Conservation (phyloP, 805 yeast species). For the Debaryomyces hansenii region DNA sequence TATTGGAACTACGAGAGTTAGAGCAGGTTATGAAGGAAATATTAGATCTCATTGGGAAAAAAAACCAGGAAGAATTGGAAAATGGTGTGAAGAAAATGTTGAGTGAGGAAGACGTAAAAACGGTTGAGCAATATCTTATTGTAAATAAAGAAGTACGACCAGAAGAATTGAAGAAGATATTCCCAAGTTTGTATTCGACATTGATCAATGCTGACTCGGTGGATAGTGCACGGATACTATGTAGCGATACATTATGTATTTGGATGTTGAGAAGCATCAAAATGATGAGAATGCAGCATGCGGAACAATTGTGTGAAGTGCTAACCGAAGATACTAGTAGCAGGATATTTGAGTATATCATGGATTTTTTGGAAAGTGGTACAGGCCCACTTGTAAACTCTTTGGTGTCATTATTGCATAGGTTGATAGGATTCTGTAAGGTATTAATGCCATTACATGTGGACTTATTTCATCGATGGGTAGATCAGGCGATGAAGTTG, state of each 20-base stretch:
- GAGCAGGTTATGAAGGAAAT: too few relatives aligned
- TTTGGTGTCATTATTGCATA: conserved; percentile 57
- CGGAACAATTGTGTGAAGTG: conserved; percentile 2
- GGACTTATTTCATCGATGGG: not conserved
- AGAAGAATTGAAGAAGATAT: not conserved
- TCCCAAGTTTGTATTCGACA: not conserved
- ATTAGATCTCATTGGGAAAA: too few relatives aligned
- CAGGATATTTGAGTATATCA: conserved; percentile 49
- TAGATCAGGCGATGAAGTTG: conserved; percentile 7
- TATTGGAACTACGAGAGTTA: too few relatives aligned
- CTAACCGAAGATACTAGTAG: conserved; percentile 21
- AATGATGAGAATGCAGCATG: not conserved
- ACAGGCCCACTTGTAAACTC: conserved; percentile 73
- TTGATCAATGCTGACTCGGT: not conserved
- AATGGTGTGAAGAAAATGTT: too few relatives aligned
- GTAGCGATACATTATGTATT: conserved; percentile 62
- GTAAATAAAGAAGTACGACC: not conserved
- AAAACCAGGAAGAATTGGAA: too few relatives aligned
- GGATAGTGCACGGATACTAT: conserved; percentile 30
- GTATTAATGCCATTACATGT: conserved; percentile 6
- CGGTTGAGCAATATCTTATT: not conserved
- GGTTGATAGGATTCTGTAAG: conserved; percentile 44
- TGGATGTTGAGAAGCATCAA: conserved; percentile 56
- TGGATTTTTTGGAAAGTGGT: conserved; percentile 71
- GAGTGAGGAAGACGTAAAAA: not conserved